Percentiles rank a stretch among this genome's conserved stretches.
Evolutionary conservation across 768 basidiomycete species (phyloP).

Genomic region (Pleurotus salmoneostramineus): DNA sequence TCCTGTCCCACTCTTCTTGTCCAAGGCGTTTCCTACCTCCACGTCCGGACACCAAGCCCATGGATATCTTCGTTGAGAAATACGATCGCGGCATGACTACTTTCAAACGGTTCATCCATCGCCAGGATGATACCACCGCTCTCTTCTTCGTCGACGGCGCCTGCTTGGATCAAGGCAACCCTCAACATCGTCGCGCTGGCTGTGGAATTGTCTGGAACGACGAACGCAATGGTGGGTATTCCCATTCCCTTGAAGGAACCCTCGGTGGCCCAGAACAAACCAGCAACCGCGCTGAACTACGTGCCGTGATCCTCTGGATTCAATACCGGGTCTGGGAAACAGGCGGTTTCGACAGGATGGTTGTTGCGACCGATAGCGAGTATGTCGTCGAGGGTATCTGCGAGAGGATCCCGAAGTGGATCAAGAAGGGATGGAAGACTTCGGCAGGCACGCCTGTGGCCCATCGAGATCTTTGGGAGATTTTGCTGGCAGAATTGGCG

Average conservation of each 20-base stretch:
- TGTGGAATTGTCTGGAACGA: conserved; percentile 5
- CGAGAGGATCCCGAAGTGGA: conserved; percentile 19
- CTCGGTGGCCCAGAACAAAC: conserved; percentile 16
- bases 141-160: conserved; percentile 11
- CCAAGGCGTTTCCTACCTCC: conserved; percentile 1
- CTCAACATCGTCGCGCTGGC: conserved; percentile 1
- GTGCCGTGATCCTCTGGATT: conserved; percentile 23
- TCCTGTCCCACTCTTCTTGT: background rate
- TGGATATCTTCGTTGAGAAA: background rate
- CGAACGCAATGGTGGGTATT: background rate
- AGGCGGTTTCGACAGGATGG: conserved; percentile 24
- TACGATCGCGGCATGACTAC: background rate
- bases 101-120: conserved; percentile 4
- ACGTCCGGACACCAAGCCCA: background rate
- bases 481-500: conserved; percentile 12
- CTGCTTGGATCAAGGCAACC: conserved; percentile 5
- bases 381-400: conserved; percentile 24
- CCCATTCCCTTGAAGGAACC: conserved; percentile 3
- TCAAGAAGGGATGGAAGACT: conserved; percentile 17
- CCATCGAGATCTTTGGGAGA: conserved; percentile 23
- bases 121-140: conserved; percentile 1
- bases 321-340: conserved; percentile 18
- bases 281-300: conserved; percentile 30
- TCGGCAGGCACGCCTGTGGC: conserved; percentile 11
- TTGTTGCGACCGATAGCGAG: conserved; percentile 25